Evolutionary conservation across 441 rosid genomes (phyloP), one percentile per base, ranked within the genome.

Genomic region (Erodium trifolium): DNA sequence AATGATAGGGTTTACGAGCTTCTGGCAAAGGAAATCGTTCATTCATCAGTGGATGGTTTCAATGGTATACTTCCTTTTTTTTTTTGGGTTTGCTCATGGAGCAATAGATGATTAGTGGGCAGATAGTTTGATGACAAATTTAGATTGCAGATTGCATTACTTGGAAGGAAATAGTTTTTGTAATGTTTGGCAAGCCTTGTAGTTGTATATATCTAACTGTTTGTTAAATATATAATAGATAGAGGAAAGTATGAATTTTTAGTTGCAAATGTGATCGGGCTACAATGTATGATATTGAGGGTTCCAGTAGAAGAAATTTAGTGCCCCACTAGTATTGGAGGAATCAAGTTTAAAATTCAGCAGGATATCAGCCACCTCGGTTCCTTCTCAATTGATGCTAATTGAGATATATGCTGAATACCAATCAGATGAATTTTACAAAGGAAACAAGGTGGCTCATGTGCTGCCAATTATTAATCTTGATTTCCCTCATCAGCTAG

Each of bases 41-140:
- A 80, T 34, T 90, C 96, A 1, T 90, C 89, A 0, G 89, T 91
- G 19, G 84, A 85, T 45, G 97, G 98, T 49, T 93, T 93, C 67
- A 93, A 93, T 39, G 93, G 97, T 93, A 80, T 31, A 5, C 10
- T 1, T 41, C 10, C 1, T 8, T 41, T 41, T 41, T 41, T 41
- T 8, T 1, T 41, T 41, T 6, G 47, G 47, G 47, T 41, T 4
- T 41, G 47, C 47, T 41, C 10, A 41, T 41, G 47, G 10, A 4
- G 0, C 1, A 5, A 41, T 41, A 2, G 8, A 41, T 41, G 47
- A 41, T 41, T 41, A 8, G 47, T 41, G 47, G 47, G 6, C 10
- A 6, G 47, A 41, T 41, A 41, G 47, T 41, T 41, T 11, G 1
- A 11, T 41, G 47, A 41, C 47, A 8, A 41, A 41, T 6, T 41